Evolutionary conservation across 805 yeast species (phyloP).

Genomic region (Teunomyces gatunensis): DNA sequence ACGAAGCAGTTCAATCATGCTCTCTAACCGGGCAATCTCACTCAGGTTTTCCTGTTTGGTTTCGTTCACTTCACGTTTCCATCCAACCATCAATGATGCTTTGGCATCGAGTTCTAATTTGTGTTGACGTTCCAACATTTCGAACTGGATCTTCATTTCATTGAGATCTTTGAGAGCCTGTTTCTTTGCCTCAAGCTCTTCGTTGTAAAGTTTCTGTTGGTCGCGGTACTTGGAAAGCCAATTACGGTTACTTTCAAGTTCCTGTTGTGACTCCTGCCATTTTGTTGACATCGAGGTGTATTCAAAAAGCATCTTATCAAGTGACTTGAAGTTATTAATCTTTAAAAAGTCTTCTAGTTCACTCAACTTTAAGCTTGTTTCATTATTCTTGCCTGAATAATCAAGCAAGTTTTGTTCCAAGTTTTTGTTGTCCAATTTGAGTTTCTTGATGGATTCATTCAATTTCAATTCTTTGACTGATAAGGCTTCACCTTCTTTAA

Average conservation of each 20-base stretch:
- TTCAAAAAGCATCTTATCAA: slow-evolving; percentile 26
- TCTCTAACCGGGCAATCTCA: slow-evolving; percentile 56
- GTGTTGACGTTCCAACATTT: slow-evolving; percentile 26
- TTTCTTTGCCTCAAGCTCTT: slow-evolving; percentile 21
- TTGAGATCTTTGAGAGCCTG: slow-evolving; percentile 20
- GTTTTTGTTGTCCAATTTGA: slow-evolving; percentile 39
- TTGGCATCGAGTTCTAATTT: slow-evolving; percentile 35
- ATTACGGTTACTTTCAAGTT: slow-evolving; percentile 15
- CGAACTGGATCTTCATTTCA: slow-evolving; percentile 33
- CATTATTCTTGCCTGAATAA: slow-evolving; percentile 29
- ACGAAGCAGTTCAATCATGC: slow-evolving; percentile 66
- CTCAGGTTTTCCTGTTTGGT: slow-evolving; percentile 32
- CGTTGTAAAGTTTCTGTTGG: slow-evolving; percentile 19
- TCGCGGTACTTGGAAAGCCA: slow-evolving; percentile 19
- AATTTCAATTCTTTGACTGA: slow-evolving; percentile 69
- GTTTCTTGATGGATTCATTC: slow-evolving; percentile 61
- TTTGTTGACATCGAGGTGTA: slow-evolving; percentile 14
- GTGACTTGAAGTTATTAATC: slow-evolving; percentile 22
- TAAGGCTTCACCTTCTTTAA: slow-evolving; percentile 73
- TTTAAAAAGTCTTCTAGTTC: slow-evolving; percentile 39
- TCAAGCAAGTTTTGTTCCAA: slow-evolving; percentile 30
- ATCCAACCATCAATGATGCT: slow-evolving; percentile 29
- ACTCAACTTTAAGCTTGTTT: slow-evolving; percentile 26
- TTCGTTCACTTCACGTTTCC: slow-evolving; percentile 27
- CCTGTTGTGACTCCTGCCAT: slow-evolving; percentile 12